Evolutionary conservation across 768 basidiomycete species (phyloP).

Genomic region (Neoboletus subvelutipes): DNA sequence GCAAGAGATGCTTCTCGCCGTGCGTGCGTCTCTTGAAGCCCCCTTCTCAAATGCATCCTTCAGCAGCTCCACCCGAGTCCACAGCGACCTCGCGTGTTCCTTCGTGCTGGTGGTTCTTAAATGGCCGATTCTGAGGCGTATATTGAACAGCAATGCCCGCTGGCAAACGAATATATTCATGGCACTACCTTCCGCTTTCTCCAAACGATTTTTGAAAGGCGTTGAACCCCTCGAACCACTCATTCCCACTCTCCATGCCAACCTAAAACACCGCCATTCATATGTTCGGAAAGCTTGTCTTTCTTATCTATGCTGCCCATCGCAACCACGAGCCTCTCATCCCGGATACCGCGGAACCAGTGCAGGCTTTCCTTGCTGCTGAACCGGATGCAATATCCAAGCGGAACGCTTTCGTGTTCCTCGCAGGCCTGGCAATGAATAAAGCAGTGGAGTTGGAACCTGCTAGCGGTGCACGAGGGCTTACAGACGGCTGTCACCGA

Average conservation of each 20-base stretch:
- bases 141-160: too few relatives aligned
- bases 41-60: constrained; percentile 10
- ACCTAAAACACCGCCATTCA: constrained; percentile 95
- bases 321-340: too few relatives aligned
- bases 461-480: constrained; percentile 83
- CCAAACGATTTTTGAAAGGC: constrained; percentile 92
- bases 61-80: constrained; percentile 96
- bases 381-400: constrained; percentile 96
- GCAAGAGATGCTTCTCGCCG: constrained; percentile 99
- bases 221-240: constrained; percentile 93
- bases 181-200: constrained; percentile 98
- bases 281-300: too few relatives aligned
- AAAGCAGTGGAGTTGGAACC: constrained; percentile 90
- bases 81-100: constrained; percentile 85
- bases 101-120: background rate
- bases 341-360: too few relatives aligned
- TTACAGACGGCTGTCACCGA: constrained; percentile 97
- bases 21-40: constrained; percentile 56
- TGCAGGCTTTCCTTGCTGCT: constrained; percentile 92
- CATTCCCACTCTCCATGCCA: constrained; percentile 88
- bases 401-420: constrained; percentile 95
- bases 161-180: constrained; percentile 98
- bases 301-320: too few relatives aligned
- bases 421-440: constrained; percentile 80
- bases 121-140: too few relatives aligned